These are phyloP conservation scores for Macrophomina tecta DNA, from an alignment of 2,329 filamentous ascomycete species.

Conservation along the genomic window DNA sequence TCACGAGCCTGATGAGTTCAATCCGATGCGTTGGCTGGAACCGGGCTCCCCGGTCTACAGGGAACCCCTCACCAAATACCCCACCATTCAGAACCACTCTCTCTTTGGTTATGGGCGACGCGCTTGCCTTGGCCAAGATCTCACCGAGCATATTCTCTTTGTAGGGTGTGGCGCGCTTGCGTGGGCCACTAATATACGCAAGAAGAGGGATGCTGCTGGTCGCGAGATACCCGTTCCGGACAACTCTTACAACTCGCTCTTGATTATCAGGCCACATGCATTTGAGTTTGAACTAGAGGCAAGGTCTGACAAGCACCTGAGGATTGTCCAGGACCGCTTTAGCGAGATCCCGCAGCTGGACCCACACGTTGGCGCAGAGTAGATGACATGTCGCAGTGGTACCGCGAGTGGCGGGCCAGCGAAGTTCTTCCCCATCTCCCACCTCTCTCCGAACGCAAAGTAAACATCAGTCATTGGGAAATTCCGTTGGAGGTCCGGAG, in stretches of 20 bases:
- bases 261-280: constrained; percentile 25
- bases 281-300: constrained; percentile 23
- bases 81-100: constrained; percentile 29
- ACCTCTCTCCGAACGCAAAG: too few relatives aligned
- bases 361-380: too few relatives aligned
- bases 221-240: constrained; percentile 10
- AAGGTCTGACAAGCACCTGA: not conserved
- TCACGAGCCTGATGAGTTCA: constrained; percentile 39
- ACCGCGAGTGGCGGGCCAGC: too few relatives aligned
- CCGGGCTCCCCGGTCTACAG: constrained; percentile 30
- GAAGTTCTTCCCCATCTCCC: too few relatives aligned
- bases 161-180: constrained; percentile 29
- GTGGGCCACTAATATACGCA: constrained; percentile 30
- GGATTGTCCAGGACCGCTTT: too few relatives aligned
- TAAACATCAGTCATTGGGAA: too few relatives aligned
- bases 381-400: too few relatives aligned
- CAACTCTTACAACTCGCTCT: constrained; percentile 17
- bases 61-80: constrained; percentile 30
- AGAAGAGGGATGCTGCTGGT: constrained; percentile 26
- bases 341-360: too few relatives aligned
- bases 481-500: too few relatives aligned
- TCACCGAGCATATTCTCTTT: constrained; percentile 30
- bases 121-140: constrained; percentile 43
- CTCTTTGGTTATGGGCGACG: constrained; percentile 58
- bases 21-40: constrained; percentile 58